Base-by-base conservation (phyloP, 805 yeast species). In the Zygoascus ofunaensis region DNA sequence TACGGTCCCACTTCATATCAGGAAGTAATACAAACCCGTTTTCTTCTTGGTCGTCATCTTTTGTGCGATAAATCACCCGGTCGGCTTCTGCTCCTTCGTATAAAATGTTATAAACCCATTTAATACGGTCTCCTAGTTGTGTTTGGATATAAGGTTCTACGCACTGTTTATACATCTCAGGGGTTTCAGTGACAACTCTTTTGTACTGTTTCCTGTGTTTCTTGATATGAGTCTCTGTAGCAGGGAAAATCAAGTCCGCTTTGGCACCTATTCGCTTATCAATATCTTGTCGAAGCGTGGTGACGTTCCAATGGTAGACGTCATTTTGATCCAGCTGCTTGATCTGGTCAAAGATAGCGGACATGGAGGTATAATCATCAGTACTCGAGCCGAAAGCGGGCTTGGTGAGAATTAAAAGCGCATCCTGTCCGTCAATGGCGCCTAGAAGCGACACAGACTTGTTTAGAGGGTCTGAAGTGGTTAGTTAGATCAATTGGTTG, bases 1-100 rank as follows among this genome's bases (percentile, higher is more conserved):
- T 65, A 3, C 83, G 79, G 59, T 90, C 96, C 98, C 98, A 92
- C 60, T 89, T 89, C 94, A 90, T 85, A 62, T 90, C 97, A 0
- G 97, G 97, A 35, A 89, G 68, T 38, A 92, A 63, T 4, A 87
- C 77, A 56, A 84, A 86, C 17, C 89, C 87, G 24, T 24, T 37
- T 4, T 37, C 33, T 12, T 8, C 19, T 36, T 58, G 60, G 0
- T 55, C 51, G 10, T 62, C 56, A 18, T 75, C 74, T 24, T 77
- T 74, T 49, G 86, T 82, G 41, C 81, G 78, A 53, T 70, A 73
- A 2, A 87, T 70, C n/a, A 90, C 77, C 18, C 86, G 65, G 28
- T 89, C 97, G 0, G 86, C 72, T 61, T 90, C 98, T 20, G 82
- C 86, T 3, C 89, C 94, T 39, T 84, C 73, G 57, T 72, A 75